A percentile compares a stretch with the other conserved stretches of the same genome.
phyloP scores from a whole-genome alignment of 2,329 filamentous ascomycete species.

The Cordyceps javanica region DNA sequence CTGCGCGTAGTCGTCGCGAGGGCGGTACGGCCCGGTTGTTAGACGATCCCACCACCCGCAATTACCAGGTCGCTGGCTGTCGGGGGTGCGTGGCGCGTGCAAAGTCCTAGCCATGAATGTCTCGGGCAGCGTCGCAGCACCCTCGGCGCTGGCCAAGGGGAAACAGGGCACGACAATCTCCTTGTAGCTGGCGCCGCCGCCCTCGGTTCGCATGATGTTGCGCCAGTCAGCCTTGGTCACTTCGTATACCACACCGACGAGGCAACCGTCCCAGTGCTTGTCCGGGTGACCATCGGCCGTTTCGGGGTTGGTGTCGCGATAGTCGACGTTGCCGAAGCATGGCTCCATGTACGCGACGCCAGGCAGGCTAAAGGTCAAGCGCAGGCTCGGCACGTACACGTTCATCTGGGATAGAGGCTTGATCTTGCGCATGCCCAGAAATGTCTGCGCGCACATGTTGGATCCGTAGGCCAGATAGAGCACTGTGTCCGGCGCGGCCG shows the following conservation, averaged over 20 bases:
- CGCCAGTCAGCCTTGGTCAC: conserved; percentile 77
- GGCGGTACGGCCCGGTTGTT: conserved; percentile 43
- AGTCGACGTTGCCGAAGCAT: conserved; percentile 79
- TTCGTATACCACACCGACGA: conserved; percentile 94
- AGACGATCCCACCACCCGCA: conserved; percentile 42
- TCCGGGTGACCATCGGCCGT: not conserved
- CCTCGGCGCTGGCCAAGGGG: conserved; percentile 44
- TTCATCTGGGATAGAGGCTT: conserved; percentile 74
- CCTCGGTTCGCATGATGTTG: conserved; percentile 84
- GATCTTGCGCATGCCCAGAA: conserved; percentile 71
- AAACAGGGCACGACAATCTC: conserved; percentile 78
- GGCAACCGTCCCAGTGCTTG: conserved; percentile 64
- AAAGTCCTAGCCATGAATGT: conserved; percentile 83
- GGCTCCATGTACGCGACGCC: conserved; percentile 84
- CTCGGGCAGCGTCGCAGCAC: conserved; percentile 38
- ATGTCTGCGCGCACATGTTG: conserved; percentile 76
- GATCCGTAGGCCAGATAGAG: conserved; percentile 89
- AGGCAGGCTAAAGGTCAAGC: conserved; percentile 77
- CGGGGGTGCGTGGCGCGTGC: conserved; percentile 56
- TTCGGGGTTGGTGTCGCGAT: conserved; percentile 33
- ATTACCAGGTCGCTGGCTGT: conserved; percentile 25
- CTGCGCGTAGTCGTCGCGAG: conserved; percentile 68
- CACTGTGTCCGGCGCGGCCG: conserved; percentile 42
- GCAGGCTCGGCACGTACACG: conserved; percentile 72
- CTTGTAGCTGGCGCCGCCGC: conserved; percentile 76